Conservation (phyloP, 352 stramenopile species). For the Phytophthora syringae region DNA sequence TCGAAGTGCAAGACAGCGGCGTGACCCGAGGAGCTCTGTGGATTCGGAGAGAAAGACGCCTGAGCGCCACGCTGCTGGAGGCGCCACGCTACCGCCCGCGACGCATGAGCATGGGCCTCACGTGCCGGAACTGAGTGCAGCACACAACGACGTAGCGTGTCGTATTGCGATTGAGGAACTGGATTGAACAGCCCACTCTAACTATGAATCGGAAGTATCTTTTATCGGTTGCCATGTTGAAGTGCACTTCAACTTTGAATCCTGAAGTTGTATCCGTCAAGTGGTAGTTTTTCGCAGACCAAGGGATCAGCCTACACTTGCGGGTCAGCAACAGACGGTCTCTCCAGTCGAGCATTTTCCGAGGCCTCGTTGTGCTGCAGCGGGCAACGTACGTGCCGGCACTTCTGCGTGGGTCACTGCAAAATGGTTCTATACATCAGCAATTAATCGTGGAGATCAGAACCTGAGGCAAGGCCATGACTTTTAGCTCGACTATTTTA, state of each 20-base stretch:
- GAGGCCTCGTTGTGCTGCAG: conserved; percentile 2
- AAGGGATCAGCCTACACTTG: conserved; percentile 15
- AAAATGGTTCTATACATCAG: too few relatives aligned
- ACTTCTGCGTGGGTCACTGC: neutral
- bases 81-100: conserved; percentile 31
- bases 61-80: conserved; percentile 41
- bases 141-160: conserved; percentile 9
- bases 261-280: conserved; percentile 3
- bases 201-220: conserved; percentile 14
- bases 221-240: conserved; percentile 5
- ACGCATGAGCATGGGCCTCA: conserved; percentile 37
- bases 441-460: conserved; percentile 14
- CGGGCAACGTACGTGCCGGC: conserved; percentile 1
- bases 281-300: conserved; percentile 21
- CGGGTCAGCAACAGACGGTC: too few relatives aligned
- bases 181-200: conserved; percentile 28
- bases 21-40: conserved; percentile 8
- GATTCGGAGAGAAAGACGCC: conserved; percentile 38
- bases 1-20: conserved; percentile 21
- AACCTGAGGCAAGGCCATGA: conserved; percentile 3
- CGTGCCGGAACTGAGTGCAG: conserved; percentile 30
- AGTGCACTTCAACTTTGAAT: conserved; percentile 22
- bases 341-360: neutral
- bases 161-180: conserved; percentile 16
- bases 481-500: conserved; percentile 24